Evolutionary conservation across 768 basidiomycete species (phyloP), one percentile per base, ranked within the genome.

Genomic region (Porpolomopsis calyptriformis): DNA sequence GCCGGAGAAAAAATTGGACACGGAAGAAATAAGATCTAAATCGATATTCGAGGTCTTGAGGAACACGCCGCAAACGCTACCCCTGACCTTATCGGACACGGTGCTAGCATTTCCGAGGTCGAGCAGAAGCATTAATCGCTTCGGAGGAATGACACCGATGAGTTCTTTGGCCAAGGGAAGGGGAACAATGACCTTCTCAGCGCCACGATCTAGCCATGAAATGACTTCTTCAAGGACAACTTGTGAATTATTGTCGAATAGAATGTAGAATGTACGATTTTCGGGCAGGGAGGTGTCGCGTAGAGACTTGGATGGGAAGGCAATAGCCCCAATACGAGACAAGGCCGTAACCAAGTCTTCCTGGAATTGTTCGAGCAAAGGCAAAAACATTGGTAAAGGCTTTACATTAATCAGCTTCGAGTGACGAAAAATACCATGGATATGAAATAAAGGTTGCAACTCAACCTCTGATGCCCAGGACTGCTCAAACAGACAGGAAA

Each of bases 171-270:
- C 83, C 55, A 71, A 71, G n/a, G 77, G 62, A 35, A 78, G 71
- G 16, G 82, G 74, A 0, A 91, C 71, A 31, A 96, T 79, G 56
- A 91, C 71, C 62, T 87, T 92, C 54, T 82, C 75, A 2, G 81
- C 77, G 19, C 93, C 91, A 18, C 67, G 66, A 62, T 97, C 87
- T 24, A 99, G 76, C 69, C 70, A 74, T 18, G 74, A 64, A 47
- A 78, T 67, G 54, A 80, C 68, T 19, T 74, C 66, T 45, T 83
- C 80, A n/a, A 72, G 44, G 41, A 73, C 66, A 36, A 69, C 55
- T 9, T 71, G 57, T 11, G 62, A 49, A 60, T 54, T 25, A 54
- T 55, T 25, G 51, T 50, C 36, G 51, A 49, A 5, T 55, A 55
- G 27, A 54, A 52, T 25, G 55, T 56, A 44, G 45, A 54, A 29